Evolutionary conservation across 2,329 filamentous ascomycete species (phyloP).

Genomic region (Penicillium aurantiogriseum): DNA sequence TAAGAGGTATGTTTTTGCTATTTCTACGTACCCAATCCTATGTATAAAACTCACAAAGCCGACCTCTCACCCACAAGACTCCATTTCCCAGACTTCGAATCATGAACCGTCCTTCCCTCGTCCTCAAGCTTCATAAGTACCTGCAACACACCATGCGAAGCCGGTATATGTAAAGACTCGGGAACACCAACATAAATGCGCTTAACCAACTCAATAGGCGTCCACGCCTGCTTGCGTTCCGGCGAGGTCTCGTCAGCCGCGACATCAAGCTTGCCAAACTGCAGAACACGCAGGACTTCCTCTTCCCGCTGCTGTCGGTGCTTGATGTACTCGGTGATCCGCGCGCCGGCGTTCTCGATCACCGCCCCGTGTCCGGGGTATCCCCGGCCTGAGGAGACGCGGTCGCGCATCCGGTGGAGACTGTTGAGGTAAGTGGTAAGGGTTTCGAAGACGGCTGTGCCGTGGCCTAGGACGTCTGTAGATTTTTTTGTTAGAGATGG

Average conservation of each 20-base stretch:
- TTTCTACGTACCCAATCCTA: neutral
- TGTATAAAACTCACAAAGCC: conserved; percentile 25
- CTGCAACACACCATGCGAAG: conserved; percentile 71
- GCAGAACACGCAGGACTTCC: conserved; percentile 68
- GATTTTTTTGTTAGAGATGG: neutral
- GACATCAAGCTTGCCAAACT: conserved; percentile 40
- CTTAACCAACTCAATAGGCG: conserved; percentile 78
- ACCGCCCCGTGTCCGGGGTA: conserved; percentile 89
- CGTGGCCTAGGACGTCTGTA: conserved; percentile 73
- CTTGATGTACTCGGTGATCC: conserved; percentile 76
- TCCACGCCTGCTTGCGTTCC: conserved; percentile 53
- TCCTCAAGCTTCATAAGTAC: conserved; percentile 74
- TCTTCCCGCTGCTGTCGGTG: conserved; percentile 78
- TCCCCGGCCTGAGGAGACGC: conserved; percentile 58
- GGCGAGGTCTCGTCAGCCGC: conserved; percentile 35
- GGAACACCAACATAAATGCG: conserved; percentile 80
- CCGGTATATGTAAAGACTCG: conserved; percentile 70
- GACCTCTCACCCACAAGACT: conserved; percentile 29
- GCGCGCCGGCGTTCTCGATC: conserved; percentile 67
- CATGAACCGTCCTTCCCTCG: conserved; percentile 64
- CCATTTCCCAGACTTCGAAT: conserved; percentile 32
- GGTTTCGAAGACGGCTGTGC: conserved; percentile 82
- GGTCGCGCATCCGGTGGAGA: conserved; percentile 65
- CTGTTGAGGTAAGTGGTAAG: conserved; percentile 66
- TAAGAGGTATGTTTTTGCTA: too few relatives aligned